phyloP scores from a whole-genome alignment of 1,284 basidiomycete genomes.

The Bondarzewia mesenterica region DNA sequence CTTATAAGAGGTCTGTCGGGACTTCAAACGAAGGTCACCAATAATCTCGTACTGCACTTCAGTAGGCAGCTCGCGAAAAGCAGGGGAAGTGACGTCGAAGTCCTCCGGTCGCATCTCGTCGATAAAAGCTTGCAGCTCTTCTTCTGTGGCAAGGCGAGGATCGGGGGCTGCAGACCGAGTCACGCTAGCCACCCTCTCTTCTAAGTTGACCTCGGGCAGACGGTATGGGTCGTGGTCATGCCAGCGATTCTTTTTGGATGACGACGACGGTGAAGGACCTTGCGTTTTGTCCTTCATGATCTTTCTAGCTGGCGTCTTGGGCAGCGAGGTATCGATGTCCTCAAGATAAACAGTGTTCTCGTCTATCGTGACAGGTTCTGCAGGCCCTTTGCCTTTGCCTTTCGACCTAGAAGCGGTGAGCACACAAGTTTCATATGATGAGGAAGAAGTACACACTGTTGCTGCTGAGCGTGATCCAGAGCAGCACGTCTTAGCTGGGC shows the following conservation, averaged over 20 bases:
- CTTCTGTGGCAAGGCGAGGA: slow-evolving; percentile 89
- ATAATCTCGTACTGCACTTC: slow-evolving; percentile 99
- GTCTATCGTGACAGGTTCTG: slow-evolving; percentile 40
- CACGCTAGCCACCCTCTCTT: slow-evolving; percentile 50
- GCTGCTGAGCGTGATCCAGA: slow-evolving; percentile 58
- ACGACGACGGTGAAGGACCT: slow-evolving; percentile 35
- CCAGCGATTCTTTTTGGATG: slow-evolving; percentile 46
- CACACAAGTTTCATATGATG: not conserved
- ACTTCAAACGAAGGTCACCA: slow-evolving; percentile 89
- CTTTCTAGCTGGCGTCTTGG: slow-evolving; percentile 38
- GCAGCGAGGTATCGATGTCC: slow-evolving; percentile 60
- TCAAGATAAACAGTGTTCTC: slow-evolving; percentile 80
- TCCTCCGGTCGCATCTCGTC: slow-evolving; percentile 91
- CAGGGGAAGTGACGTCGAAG: slow-evolving; percentile 80
- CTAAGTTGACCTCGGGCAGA: slow-evolving; percentile 67
- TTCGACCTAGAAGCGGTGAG: slow-evolving; percentile 16
- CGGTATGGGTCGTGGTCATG: slow-evolving; percentile 80
- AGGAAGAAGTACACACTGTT: slow-evolving; percentile 24
- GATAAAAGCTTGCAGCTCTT: slow-evolving; percentile 84
- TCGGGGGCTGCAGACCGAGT: slow-evolving; percentile 61
- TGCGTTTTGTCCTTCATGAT: slow-evolving; percentile 16
- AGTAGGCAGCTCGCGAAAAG: slow-evolving; percentile 90
- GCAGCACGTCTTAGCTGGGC: slow-evolving; percentile 93
- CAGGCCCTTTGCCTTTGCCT: slow-evolving; percentile 36
- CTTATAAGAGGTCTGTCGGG: slow-evolving; percentile 88